Percentiles rank a stretch among this genome's conserved stretches.
phyloP scores from a whole-genome alignment of 2,329 filamentous ascomycete species.

The Sclerotiophoma versabilis region DNA sequence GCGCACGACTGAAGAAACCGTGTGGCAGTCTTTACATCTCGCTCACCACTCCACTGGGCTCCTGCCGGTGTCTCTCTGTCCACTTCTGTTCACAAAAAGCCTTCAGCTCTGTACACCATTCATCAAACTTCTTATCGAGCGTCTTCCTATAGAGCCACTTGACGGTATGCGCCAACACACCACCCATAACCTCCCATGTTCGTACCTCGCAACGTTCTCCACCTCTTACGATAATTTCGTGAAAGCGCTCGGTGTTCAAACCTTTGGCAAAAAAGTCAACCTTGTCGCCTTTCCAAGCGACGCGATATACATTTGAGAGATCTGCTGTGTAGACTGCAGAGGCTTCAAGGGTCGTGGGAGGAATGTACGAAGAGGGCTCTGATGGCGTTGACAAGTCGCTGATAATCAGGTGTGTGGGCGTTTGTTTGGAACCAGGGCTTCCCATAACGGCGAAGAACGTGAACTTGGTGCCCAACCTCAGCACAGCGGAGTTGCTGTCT shows the following conservation, averaged over 20 bases:
- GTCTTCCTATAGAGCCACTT: slow-evolving; percentile 25
- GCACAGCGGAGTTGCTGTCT: slow-evolving; percentile 1
- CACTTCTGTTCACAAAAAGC: slow-evolving; percentile 21
- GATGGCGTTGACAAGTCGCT: slow-evolving; percentile 28
- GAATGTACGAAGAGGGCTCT: slow-evolving; percentile 22
- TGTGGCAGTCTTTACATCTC: neutral
- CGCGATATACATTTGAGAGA: slow-evolving; percentile 25
- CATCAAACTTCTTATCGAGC: slow-evolving; percentile 22
- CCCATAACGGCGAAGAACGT: slow-evolving; percentile 31
- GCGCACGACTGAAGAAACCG: neutral
- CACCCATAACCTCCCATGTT: slow-evolving; percentile 32
- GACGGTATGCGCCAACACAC: slow-evolving; percentile 26
- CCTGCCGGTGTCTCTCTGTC: neutral
- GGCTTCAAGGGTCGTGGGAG: slow-evolving; percentile 5
- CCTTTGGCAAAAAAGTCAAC: slow-evolving; percentile 20
- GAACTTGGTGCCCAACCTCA: slow-evolving; percentile 25
- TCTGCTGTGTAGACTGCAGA: slow-evolving; percentile 26
- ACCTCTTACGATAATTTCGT: slow-evolving; percentile 26
- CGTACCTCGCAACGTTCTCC: slow-evolving; percentile 28
- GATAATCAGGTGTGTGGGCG: slow-evolving; percentile 23
- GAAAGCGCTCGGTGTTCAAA: slow-evolving; percentile 25
- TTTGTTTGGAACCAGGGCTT: slow-evolving; percentile 14
- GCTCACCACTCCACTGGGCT: neutral
- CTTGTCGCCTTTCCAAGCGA: slow-evolving; percentile 29
- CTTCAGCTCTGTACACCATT: slow-evolving; percentile 31